Conservation (phyloP, 2,329 filamentous ascomycete genomes). For the Cercospora janseana region DNA sequence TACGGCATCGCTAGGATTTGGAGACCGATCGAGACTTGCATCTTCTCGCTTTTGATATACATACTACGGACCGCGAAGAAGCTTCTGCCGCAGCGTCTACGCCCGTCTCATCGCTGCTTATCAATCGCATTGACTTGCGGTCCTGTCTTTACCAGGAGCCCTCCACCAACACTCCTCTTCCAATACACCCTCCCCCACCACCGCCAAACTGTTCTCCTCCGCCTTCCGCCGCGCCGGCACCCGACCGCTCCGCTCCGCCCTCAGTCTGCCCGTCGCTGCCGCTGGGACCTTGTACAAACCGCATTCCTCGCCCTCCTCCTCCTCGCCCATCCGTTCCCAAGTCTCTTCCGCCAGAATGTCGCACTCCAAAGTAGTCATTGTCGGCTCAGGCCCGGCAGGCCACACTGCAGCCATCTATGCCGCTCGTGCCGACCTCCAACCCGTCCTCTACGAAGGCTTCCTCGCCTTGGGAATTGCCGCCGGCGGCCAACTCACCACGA, state of each 20-base stretch:
- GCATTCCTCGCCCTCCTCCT: constrained; percentile 39
- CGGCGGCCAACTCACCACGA: constrained; percentile 95
- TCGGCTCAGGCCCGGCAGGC: constrained; percentile 86
- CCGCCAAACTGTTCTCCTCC: constrained; percentile 85
- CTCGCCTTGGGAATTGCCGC: constrained; percentile 95
- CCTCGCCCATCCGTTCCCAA: constrained; percentile 28
- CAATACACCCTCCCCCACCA: background rate
- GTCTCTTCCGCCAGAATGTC: constrained; percentile 58
- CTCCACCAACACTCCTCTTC: background rate
- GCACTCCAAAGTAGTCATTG: constrained; percentile 84
- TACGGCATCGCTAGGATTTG: too few relatives aligned
- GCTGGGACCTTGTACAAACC: constrained; percentile 63
- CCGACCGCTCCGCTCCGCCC: constrained; percentile 67
- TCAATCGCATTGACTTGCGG: background rate
- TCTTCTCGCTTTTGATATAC: too few relatives aligned
- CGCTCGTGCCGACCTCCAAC: constrained; percentile 88
- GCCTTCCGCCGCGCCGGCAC: constrained; percentile 64
- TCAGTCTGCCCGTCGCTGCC: constrained; percentile 69
- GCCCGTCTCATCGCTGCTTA: background rate
- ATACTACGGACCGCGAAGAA: too few relatives aligned
- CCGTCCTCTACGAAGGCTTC: constrained; percentile 96
- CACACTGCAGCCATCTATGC: constrained; percentile 98
- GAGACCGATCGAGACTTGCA: too few relatives aligned
- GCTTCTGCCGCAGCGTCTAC: background rate
- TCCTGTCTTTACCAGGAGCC: background rate